Conservation (phyloP, 2,329 filamentous ascomycete species). For the Furcasterigmium sp. region DNA sequence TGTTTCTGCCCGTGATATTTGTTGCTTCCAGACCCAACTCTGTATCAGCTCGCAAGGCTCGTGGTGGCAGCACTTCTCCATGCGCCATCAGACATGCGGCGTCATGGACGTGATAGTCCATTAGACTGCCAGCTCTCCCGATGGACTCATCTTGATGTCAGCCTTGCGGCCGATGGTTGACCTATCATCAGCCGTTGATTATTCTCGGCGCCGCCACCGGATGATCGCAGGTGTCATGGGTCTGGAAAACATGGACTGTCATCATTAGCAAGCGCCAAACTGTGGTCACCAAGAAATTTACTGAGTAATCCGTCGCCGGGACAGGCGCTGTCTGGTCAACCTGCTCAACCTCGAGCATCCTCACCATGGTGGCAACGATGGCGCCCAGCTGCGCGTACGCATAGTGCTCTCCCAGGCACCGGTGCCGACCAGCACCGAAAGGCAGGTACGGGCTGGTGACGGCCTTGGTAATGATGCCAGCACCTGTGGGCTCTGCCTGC, state of each 20-base stretch:
- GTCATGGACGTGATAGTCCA: too few species aligned
- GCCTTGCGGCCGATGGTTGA: too few species aligned
- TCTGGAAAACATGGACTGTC: background rate
- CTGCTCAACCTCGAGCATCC: background rate
- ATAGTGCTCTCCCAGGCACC: slow-evolving; percentile 74
- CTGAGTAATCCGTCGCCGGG: slow-evolving; percentile 1
- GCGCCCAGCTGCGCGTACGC: slow-evolving; percentile 64
- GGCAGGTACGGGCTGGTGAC: slow-evolving; percentile 48
- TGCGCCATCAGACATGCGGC: too few species aligned
- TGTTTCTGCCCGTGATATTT: too few species aligned
- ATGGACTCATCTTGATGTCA: too few species aligned
- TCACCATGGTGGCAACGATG: slow-evolving; percentile 57
- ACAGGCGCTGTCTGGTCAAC: background rate
- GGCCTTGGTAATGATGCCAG: slow-evolving; percentile 23
- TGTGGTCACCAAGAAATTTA: background rate
- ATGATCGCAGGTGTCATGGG: background rate
- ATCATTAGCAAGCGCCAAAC: background rate
- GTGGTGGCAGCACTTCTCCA: too few species aligned
- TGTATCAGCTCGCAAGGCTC: too few species aligned
- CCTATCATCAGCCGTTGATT: too few species aligned
- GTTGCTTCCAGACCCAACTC: too few species aligned
- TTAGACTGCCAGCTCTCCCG: too few species aligned
- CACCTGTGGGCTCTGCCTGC: slow-evolving; percentile 21
- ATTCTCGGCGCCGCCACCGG: background rate
- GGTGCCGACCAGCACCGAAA: slow-evolving; percentile 67